These are phyloP conservation scores for Bathelium albidoporum DNA, from an alignment of 495 filamentous ascomycete genomes.

Conservation along the genomic window DNA sequence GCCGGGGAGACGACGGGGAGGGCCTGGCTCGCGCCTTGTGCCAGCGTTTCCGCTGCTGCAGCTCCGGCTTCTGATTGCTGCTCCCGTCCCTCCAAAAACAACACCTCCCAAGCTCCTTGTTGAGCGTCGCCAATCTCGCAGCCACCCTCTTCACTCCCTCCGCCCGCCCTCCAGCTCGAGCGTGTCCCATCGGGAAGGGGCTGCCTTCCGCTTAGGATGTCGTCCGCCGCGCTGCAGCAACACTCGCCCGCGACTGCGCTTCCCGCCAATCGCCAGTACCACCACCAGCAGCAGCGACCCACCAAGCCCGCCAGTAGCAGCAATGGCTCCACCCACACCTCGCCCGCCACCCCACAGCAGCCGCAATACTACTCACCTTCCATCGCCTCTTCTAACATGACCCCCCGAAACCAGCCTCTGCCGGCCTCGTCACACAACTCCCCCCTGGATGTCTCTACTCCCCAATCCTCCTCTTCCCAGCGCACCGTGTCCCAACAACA, in stretches of 20 bases:
- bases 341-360: slow-evolving; percentile 38
- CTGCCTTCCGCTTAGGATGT: slow-evolving; percentile 21
- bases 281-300: slow-evolving; percentile 20
- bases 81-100: slow-evolving; percentile 3
- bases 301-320: slow-evolving; percentile 22
- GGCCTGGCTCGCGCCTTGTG: slow-evolving; percentile 1
- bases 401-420: slow-evolving; percentile 33
- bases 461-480: slow-evolving; percentile 40
- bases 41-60: slow-evolving; percentile 2
- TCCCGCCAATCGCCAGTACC: slow-evolving; percentile 23
- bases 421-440: slow-evolving; percentile 33
- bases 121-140: not conserved
- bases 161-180: not conserved
- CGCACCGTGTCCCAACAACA: slow-evolving; percentile 43
- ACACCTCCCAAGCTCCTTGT: not conserved
- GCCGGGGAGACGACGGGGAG: not conserved
- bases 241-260: slow-evolving; percentile 24
- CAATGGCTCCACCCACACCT: slow-evolving; percentile 36
- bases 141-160: not conserved
- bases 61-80: not conserved
- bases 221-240: slow-evolving; percentile 32
- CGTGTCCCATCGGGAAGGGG: not conserved
- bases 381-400: slow-evolving; percentile 27
- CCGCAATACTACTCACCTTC: slow-evolving; percentile 23
- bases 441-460: slow-evolving; percentile 31